phyloP scores from a whole-genome alignment of 2,329 filamentous ascomycete species.

The Neonectria ditissima region DNA sequence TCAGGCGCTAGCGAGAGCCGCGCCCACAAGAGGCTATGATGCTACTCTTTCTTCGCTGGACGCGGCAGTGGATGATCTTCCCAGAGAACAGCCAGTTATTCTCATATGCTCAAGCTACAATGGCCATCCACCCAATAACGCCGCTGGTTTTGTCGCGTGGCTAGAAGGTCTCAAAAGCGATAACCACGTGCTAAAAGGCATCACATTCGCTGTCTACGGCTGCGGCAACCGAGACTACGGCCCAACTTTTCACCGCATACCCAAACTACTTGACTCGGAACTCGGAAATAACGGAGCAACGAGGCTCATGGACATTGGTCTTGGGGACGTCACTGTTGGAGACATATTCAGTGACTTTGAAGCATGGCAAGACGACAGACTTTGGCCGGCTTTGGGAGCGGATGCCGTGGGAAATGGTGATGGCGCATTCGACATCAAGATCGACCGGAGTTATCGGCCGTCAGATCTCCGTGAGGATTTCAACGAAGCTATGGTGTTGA shows the following conservation, averaged over 20 bases:
- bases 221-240: slow-evolving; percentile 69
- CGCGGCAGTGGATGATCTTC: slow-evolving; percentile 65
- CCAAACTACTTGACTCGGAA: slow-evolving; percentile 65
- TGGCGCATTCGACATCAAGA: slow-evolving; percentile 54
- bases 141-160: slow-evolving; percentile 74
- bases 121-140: slow-evolving; percentile 77
- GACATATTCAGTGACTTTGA: slow-evolving; percentile 74
- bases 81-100: slow-evolving; percentile 67
- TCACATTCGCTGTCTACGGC: slow-evolving; percentile 75
- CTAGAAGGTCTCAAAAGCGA: slow-evolving; percentile 63
- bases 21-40: slow-evolving; percentile 65
- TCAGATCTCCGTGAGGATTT: slow-evolving; percentile 70
- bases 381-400: slow-evolving; percentile 59
- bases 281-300: slow-evolving; percentile 49
- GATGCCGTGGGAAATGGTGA: slow-evolving; percentile 54
- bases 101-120: slow-evolving; percentile 78
- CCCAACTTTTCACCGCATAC: slow-evolving; percentile 71
- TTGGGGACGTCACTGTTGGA: slow-evolving; percentile 66
- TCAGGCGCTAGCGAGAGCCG: slow-evolving; percentile 67
- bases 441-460: slow-evolving; percentile 59
- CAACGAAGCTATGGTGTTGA: slow-evolving; percentile 67
- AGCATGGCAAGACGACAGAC: slow-evolving; percentile 67
- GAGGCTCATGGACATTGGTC: slow-evolving; percentile 56
- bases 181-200: slow-evolving; percentile 57
- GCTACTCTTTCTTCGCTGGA: slow-evolving; percentile 67